phyloP scores from a whole-genome alignment of 768 basidiomycete species.

The Kwoniella dendrophila region DNA sequence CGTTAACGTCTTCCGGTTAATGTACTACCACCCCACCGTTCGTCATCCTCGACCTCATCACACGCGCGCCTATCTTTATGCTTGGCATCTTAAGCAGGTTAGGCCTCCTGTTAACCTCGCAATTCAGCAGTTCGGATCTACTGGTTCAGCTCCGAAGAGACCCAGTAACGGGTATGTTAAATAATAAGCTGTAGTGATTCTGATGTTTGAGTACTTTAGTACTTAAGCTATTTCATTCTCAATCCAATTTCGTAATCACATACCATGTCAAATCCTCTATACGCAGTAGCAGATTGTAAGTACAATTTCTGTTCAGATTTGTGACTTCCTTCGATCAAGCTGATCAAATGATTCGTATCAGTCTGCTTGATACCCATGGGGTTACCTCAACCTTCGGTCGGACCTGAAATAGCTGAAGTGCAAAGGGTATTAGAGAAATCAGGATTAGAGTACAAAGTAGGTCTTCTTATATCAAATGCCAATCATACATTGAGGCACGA shows the following conservation, averaged over 20 bases:
- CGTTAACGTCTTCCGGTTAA: not conserved
- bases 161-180: not conserved
- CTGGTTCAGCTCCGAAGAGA: slow-evolving; percentile 1
- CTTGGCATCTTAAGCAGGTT: not conserved
- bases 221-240: not conserved
- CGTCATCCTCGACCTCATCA: not conserved
- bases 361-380: slow-evolving; percentile 56
- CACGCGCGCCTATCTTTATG: not conserved
- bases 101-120: not conserved
- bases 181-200: too few species aligned
- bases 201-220: too few species aligned
- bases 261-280: slow-evolving; percentile 29
- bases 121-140: slow-evolving; percentile 4
- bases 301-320: not conserved
- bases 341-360: slow-evolving; percentile 9
- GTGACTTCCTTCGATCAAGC: not conserved
- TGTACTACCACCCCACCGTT: not conserved
- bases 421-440: slow-evolving; percentile 79
- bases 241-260: not conserved
- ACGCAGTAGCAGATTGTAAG: slow-evolving; percentile 55
- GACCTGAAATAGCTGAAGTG: slow-evolving; percentile 59
- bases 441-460: slow-evolving; percentile 79
- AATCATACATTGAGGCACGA: not conserved
- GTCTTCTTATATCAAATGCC: slow-evolving; percentile 5
- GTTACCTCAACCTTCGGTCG: slow-evolving; percentile 43